Percentiles rank a stretch among this genome's conserved stretches.
Evolutionary conservation across 176 grass and related monocot genomes (phyloP).

Genomic region (Zea mays): Zm-B73-REFERENCE-NAM-5.0 NC_050100.1:145755501-145756000

Average conservation of each 20-base stretch:
- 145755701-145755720: neutral
- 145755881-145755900: neutral
- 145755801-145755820: neutral
- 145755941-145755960: neutral
- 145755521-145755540: too few relatives aligned
- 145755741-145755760: neutral
- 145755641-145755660: too few relatives aligned
- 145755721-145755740: neutral
- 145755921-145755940: neutral
- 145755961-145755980: conserved; percentile 5
- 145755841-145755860: neutral
- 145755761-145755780: neutral
- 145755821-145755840: neutral
- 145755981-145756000: neutral
- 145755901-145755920: neutral
- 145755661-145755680: too few relatives aligned
- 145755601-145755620: too few relatives aligned
- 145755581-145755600: too few relatives aligned
- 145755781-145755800: conserved; percentile 27
- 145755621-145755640: too few relatives aligned
- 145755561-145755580: too few relatives aligned
- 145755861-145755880: neutral
- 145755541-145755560: too few relatives aligned
- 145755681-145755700: neutral
- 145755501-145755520: too few relatives aligned